Base-by-base conservation (phyloP, 768 basidiomycete species). In the Auricularia sp. region DNA sequence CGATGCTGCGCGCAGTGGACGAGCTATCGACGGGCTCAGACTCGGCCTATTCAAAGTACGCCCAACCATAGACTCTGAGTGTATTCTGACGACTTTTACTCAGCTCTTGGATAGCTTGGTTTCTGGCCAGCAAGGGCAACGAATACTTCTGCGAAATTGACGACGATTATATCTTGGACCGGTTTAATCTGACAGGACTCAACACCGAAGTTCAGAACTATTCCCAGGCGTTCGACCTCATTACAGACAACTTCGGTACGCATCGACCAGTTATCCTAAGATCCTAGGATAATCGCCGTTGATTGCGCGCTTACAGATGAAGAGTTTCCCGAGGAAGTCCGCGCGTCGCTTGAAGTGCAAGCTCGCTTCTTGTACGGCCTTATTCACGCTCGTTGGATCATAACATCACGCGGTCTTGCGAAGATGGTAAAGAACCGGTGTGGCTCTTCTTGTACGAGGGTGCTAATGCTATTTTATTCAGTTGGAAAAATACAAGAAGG, bases 71-170 rank as follows among this genome's bases (percentile, higher is more conserved):
- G 65, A 56, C 63, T 11, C 18, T 21, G 36, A n/a, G 44, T 3
- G 34, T n/a, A 16, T 39, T 65, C 61, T 63, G 61, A 67, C 64
- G 47, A 74, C 73, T 65, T 73, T 71, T 68, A 73, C 64, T 71
- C 71, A 73, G 69, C 61, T 70, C 69, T 56, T 98, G 94, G 94
- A 95, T 96, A 70, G 93, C 94, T 3, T 98, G 94, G 94, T 97
- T 98, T 72, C 80, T 98, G 4, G 92, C 92, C 24, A 94, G 93
- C 21, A 97, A 97, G 74, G 95, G 97, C 65, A 98, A 99, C 74
- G 97, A 99, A 79, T 99, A 99, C 79, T 98, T 98, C 72, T 97
- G 96, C 75, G 95, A 98, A 80, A 94, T 98, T 67, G 97, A 98
- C 74, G 97, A 98, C 73, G 96, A 98, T 76, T 98, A 98, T 75